Conservation (phyloP, 2,329 filamentous ascomycete genomes). For the Fonsecaea pedrosoi region DNA sequence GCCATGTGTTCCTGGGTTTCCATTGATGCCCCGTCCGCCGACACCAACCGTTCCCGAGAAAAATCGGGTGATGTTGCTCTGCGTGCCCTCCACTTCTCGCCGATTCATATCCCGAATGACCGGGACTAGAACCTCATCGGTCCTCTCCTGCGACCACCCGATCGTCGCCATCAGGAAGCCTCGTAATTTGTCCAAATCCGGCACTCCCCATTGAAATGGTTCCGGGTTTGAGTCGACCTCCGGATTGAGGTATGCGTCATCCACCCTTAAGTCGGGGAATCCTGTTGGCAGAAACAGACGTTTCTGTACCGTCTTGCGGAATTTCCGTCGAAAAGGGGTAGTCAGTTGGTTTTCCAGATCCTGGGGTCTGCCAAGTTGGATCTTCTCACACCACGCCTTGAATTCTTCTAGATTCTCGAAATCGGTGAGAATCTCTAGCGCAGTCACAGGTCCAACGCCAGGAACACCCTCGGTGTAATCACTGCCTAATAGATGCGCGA, state of each 20-base stretch:
- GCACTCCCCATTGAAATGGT: constrained; percentile 92
- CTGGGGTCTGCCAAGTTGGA: constrained; percentile 72
- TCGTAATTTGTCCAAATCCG: constrained; percentile 84
- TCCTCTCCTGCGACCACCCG: constrained; percentile 89
- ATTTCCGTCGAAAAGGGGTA: constrained; percentile 80
- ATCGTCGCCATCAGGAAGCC: constrained; percentile 89
- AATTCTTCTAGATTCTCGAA: constrained; percentile 78
- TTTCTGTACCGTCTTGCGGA: constrained; percentile 74
- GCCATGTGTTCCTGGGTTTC: constrained; percentile 1
- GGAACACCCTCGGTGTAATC: constrained; percentile 95
- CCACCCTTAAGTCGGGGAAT: constrained; percentile 81
- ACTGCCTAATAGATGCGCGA: constrained; percentile 88
- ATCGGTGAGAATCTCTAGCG: constrained; percentile 90
- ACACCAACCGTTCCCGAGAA: constrained; percentile 78
- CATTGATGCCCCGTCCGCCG: constrained; percentile 63
- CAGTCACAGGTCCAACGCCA: constrained; percentile 91
- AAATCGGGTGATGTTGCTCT: constrained; percentile 93
- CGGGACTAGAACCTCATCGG: constrained; percentile 92
- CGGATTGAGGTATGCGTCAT: constrained; percentile 81
- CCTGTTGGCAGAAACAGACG: constrained; percentile 84
- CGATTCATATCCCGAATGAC: constrained; percentile 96
- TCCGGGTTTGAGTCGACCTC: constrained; percentile 82
- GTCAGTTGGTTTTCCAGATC: constrained; percentile 63
- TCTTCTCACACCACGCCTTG: constrained; percentile 76
- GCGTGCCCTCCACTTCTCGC: constrained; percentile 85